Base-by-base conservation (phyloP, 2,329 filamentous ascomycete species). In the Diaporthe citriasiana region DNA sequence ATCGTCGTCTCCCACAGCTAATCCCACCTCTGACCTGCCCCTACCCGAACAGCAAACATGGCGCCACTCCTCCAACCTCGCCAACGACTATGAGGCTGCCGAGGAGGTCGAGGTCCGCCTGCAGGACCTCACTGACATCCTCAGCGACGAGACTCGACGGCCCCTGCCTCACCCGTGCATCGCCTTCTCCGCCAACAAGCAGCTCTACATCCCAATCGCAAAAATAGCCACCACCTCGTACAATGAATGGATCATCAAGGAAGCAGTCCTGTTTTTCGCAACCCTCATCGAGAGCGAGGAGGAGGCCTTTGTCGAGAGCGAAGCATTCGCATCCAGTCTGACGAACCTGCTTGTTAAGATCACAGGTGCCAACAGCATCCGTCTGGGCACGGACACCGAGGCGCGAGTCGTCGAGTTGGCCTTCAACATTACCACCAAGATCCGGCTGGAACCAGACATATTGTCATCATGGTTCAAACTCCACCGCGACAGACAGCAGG, bases 341-440 rank as follows among this genome's bases (percentile, higher is more conserved):
- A 97, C 97, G 80, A 94, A 95, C 78, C 90, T 99, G 74, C 89
- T 98, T 68, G 90, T 95, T 75, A 91, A 93, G 77, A 95, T 96
- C 47, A 92, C 93, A 1, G 92, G 93, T 56, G 89, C 91, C 74
- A 94, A 93, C 78, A 92, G 90, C 79, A 91, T 94, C 76, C 89
- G 91, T n/a, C 86, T 95, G 5, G 91, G 93, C 50, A 89, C 92
- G 70, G 94, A 98, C 73, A 95, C 94, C 15, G 95, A 98, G 82
- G 93, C 93, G 13, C 92, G 95, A 74, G 92, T 98, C 63, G 94
- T 98, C 69, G 96, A 99, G 85, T 86, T 99, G 72, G 90, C 97
- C 57, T 99, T 99, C 85, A 97, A 96, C 76, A 95, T 99, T 77
- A 95, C 97, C 27, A 97, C 97, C 77, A 98, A 98, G 87, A 98